Base-by-base conservation (phyloP, 2,329 filamentous ascomycete genomes). In the Clarireedia homoeocarpa region DNA sequence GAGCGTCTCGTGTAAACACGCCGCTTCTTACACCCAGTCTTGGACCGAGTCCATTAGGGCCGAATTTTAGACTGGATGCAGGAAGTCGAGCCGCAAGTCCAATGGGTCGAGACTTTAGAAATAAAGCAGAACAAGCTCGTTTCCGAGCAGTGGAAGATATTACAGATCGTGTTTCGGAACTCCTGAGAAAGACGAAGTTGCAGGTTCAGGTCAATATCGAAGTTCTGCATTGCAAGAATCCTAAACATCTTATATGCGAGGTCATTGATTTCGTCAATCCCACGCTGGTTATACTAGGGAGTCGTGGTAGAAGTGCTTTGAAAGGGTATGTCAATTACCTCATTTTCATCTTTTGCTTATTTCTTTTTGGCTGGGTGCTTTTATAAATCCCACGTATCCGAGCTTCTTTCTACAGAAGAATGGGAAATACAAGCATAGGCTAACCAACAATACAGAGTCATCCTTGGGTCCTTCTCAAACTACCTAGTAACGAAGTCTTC, bases 211-310 rank as follows among this genome's bases (percentile, higher is more conserved):
- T 96, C 48, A 90, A 96, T 51, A 86, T 99, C 36, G 94, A 99
- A 72, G 92, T 97, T 27, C 86, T 99, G 63, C 94, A 97, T 73
- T 97, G 94, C 84, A 97, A 96, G 78, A 96, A 89, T 67, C 91
- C 94, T 4, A 92, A 94, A 71, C 91, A 96, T 70, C 80, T 97
- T 75, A 91, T 99, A 61, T 95, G 91, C 0, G 94, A 97, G 75
- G 91, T 96, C 74, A 97, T 99, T 71, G 94, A 99, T 70, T 82
- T 89, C 61, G 81, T 97, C 52, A 88, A 87, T 62, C 94, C 94
- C 4, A 97, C 92, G 1, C 76, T 99, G 58, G 92, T 96, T 20
- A 90, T 99, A 63, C 82, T 97, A 57, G 94, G 94, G 50, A 96
- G 91, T 60, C 81, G 94, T 64, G 94, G 94, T 30, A 83, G 91